A percentile compares a stretch with the other conserved stretches of the same genome.
Evolutionary conservation across 1,139 yeast genomes (phyloP).

Genomic region (Yamadazyma membranifaciens): DNA sequence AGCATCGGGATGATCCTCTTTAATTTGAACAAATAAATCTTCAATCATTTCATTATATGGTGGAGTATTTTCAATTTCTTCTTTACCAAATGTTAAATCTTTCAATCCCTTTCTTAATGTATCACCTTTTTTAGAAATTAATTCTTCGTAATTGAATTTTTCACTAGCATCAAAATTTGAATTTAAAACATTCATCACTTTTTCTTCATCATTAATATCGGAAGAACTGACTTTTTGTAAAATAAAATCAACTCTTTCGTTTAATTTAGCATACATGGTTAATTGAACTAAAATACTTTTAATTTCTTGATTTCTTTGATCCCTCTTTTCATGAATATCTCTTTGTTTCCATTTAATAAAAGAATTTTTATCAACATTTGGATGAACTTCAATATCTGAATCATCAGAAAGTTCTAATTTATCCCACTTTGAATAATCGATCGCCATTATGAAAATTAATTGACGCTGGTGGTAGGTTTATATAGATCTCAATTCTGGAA

Average conservation of each 20-base stretch:
- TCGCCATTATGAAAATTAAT: slow-evolving; percentile 47
- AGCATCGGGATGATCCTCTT: slow-evolving; percentile 56
- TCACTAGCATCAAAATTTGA: slow-evolving; percentile 57
- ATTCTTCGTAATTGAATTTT: slow-evolving; percentile 43
- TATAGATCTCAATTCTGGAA: slow-evolving; percentile 2
- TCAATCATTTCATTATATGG: slow-evolving; percentile 92
- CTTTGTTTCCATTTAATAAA: slow-evolving; percentile 97
- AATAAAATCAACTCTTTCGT: slow-evolving; percentile 67
- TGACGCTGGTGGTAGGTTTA: too few species aligned
- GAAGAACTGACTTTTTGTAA: slow-evolving; percentile 37
- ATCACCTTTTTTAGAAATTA: slow-evolving; percentile 36
- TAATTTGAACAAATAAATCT: slow-evolving; percentile 73
- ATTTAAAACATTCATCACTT: slow-evolving; percentile 44
- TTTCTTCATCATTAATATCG: slow-evolving; percentile 38
- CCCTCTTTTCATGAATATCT: slow-evolving; percentile 92
- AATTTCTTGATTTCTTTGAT: slow-evolving; percentile 73
- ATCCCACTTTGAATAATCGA: slow-evolving; percentile 98
- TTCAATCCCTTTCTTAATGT: slow-evolving; percentile 42
- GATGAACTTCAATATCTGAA: slow-evolving; percentile 95
- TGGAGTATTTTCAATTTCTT: slow-evolving; percentile 68
- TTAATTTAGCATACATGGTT: slow-evolving; percentile 73
- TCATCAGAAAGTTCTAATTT: slow-evolving; percentile 93
- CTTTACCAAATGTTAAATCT: slow-evolving; percentile 39
- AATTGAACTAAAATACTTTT: slow-evolving; percentile 69
- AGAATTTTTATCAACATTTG: slow-evolving; percentile 92